Conservation (phyloP, 768 basidiomycete species). For the Xerocomellus dryophilus region DNA sequence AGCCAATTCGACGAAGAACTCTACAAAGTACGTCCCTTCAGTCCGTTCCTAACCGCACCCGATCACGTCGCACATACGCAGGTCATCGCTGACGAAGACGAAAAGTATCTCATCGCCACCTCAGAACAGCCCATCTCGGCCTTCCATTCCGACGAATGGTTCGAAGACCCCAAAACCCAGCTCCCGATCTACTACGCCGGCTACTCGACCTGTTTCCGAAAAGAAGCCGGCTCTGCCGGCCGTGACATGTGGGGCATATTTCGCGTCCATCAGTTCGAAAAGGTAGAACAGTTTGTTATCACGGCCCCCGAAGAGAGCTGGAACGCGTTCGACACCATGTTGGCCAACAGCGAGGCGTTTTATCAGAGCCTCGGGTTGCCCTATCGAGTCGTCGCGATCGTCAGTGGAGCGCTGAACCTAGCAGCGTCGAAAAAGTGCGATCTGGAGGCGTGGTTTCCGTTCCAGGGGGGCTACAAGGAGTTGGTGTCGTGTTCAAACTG, state of each 20-base stretch:
- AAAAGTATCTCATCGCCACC: slow-evolving; percentile 98
- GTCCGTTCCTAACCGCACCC: neutral
- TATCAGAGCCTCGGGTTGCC: slow-evolving; percentile 93
- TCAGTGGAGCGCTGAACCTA: slow-evolving; percentile 93
- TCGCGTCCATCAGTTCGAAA: slow-evolving; percentile 99
- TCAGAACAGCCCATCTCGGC: slow-evolving; percentile 99
- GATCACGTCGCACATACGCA: slow-evolving; percentile 20
- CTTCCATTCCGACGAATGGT: slow-evolving; percentile 95
- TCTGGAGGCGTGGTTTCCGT: slow-evolving; percentile 99
- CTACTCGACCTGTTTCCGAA: slow-evolving; percentile 96
- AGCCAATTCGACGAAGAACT: slow-evolving; percentile 98
- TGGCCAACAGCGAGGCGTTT: slow-evolving; percentile 87
- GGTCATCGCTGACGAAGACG: slow-evolving; percentile 88
- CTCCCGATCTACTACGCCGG: slow-evolving; percentile 90
- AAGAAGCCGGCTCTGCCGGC: slow-evolving; percentile 96
- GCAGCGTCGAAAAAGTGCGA: slow-evolving; percentile 98
- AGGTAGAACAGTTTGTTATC: slow-evolving; percentile 95
- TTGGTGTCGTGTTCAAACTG: slow-evolving; percentile 97
- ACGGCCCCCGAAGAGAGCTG: slow-evolving; percentile 94
- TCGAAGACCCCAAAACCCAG: slow-evolving; percentile 86
- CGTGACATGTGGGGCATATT: slow-evolving; percentile 99
- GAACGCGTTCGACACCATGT: slow-evolving; percentile 90
- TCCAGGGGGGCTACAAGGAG: slow-evolving; percentile 95
- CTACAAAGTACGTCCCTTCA: slow-evolving; percentile 67
- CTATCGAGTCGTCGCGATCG: slow-evolving; percentile 91